Percentiles rank a stretch among this genome's conserved stretches.
phyloP scores from a whole-genome alignment of 2,329 filamentous ascomycete species.

The Beauveria pseudobassiana region DNA sequence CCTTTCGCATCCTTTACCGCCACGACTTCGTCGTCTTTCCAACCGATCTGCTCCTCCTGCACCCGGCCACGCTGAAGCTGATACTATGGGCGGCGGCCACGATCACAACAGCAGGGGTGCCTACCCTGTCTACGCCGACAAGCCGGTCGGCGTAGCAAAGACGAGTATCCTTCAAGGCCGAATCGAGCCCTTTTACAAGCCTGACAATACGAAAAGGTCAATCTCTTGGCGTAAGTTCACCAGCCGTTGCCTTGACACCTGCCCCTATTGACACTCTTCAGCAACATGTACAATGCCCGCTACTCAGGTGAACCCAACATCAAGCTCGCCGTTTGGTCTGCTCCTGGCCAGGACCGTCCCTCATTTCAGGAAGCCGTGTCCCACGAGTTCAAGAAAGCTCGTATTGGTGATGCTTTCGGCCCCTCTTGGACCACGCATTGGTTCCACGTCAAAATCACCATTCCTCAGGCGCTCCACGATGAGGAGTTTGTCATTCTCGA shows the following conservation, averaged over 20 bases:
- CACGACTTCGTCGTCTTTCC: slow-evolving; percentile 24
- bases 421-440: slow-evolving; percentile 97
- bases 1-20: slow-evolving; percentile 10
- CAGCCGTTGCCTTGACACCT: background rate
- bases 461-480: slow-evolving; percentile 64
- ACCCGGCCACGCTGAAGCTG: slow-evolving; percentile 22
- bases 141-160: slow-evolving; percentile 70
- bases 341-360: slow-evolving; percentile 70
- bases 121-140: slow-evolving; percentile 44
- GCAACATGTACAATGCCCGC: slow-evolving; percentile 32
- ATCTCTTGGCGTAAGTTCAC: slow-evolving; percentile 57
- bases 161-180: slow-evolving; percentile 77
- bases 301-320: slow-evolving; percentile 65
- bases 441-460: slow-evolving; percentile 77
- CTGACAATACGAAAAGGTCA: slow-evolving; percentile 69
- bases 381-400: slow-evolving; percentile 66
- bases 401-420: slow-evolving; percentile 73
- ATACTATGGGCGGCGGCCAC: slow-evolving; percentile 45
- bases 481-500: slow-evolving; percentile 88
- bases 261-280: slow-evolving; percentile 18
- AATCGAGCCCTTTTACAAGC: slow-evolving; percentile 70
- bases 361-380: slow-evolving; percentile 76
- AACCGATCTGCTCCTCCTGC: slow-evolving; percentile 32
- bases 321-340: slow-evolving; percentile 79
- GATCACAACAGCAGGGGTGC: slow-evolving; percentile 37